Evolutionary conservation across 306 rosid genomes (phyloP).

Genomic region (Begonia masoniana): DNA sequence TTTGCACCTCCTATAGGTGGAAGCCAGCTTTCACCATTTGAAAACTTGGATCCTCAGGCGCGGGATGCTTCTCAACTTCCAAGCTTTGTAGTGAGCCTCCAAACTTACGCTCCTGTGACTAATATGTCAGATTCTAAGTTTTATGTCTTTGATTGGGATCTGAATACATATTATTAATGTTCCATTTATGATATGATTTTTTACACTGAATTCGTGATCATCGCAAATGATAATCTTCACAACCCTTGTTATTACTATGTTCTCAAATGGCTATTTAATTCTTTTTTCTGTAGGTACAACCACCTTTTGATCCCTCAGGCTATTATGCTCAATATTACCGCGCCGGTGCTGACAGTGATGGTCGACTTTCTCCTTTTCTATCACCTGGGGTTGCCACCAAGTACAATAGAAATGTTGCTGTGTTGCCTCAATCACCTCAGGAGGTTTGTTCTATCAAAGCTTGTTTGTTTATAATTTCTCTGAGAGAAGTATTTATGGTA

Average conservation of each 20-base stretch:
- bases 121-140: background rate
- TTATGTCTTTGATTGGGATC: no score
- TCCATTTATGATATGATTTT: no score
- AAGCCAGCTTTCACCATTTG: conserved; percentile 60
- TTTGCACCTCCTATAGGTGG: conserved; percentile 60
- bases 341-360: conserved; percentile 70
- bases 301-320: conserved; percentile 68
- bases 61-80: conserved; percentile 65
- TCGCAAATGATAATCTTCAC: no score
- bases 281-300: background rate
- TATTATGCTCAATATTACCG: conserved; percentile 86
- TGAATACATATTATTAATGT: no score
- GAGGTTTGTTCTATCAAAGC: conserved; percentile 40
- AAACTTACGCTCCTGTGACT: conserved; percentile 4
- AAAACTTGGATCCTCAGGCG: conserved; percentile 71
- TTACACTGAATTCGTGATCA: no score
- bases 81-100: conserved; percentile 62
- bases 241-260: no score
- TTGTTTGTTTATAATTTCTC: background rate
- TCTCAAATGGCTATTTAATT: no score
- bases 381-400: conserved; percentile 52
- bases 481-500: background rate
- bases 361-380: conserved; percentile 76
- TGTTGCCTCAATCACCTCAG: conserved; percentile 75
- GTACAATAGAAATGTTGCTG: conserved; percentile 62